Conservation (phyloP, 345 rosid genomes). For the Gossypium thurberi region DNA sequence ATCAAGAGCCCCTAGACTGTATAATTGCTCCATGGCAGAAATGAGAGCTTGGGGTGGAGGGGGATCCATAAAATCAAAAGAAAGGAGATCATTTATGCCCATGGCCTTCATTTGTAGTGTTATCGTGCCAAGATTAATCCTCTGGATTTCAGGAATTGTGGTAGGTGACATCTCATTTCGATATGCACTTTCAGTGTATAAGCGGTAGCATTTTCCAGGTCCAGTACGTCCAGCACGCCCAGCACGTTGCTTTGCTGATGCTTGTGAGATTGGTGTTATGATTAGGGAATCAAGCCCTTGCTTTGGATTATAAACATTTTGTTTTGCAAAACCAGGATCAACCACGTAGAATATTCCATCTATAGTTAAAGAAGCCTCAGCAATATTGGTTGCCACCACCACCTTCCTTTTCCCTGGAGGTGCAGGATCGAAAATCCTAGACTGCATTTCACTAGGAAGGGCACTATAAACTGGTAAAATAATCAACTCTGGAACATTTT, state of each 20-base stretch:
- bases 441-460: constrained; percentile 74
- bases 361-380: constrained; percentile 65
- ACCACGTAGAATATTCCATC: constrained; percentile 65
- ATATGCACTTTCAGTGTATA: constrained; percentile 65
- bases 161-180: constrained; percentile 78
- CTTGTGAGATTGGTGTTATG: constrained; percentile 72
- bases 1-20: constrained; percentile 77
- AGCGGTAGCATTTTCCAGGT: constrained; percentile 65
- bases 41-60: constrained; percentile 73
- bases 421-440: constrained; percentile 62
- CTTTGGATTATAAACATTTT: constrained; percentile 66
- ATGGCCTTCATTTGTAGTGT: constrained; percentile 80
- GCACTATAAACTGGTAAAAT: constrained; percentile 71
- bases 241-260: constrained; percentile 70
- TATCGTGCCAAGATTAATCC: constrained; percentile 69
- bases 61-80: constrained; percentile 73
- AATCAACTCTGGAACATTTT: constrained; percentile 63
- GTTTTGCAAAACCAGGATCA: constrained; percentile 72
- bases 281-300: constrained; percentile 60
- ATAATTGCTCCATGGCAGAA: constrained; percentile 88
- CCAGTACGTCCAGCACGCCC: constrained; percentile 82
- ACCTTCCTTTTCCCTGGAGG: constrained; percentile 73
- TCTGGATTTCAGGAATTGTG: constrained; percentile 83
- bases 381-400: constrained; percentile 71
- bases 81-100: constrained; percentile 76